These are phyloP conservation scores for Pythium scleroteichum DNA, from an alignment of 352 stramenopile genomes.

Conservation along the genomic window DNA sequence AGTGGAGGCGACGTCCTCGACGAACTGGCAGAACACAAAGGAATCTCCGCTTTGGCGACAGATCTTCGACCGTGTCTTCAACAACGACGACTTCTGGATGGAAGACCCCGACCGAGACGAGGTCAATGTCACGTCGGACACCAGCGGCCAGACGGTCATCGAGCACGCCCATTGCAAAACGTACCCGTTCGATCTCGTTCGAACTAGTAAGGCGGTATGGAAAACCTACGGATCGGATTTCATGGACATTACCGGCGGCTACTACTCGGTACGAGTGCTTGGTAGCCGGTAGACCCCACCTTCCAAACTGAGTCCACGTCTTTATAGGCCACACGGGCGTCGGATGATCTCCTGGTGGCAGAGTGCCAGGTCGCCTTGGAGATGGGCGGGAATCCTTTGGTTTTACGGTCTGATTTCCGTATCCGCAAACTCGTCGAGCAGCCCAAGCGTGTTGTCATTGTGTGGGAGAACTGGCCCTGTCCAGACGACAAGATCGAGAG, in stretches of 20 bases:
- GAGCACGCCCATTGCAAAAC: neutral
- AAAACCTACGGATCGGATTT: neutral
- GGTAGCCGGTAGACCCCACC: too few species aligned
- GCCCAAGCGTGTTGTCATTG: neutral
- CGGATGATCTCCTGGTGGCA: neutral
- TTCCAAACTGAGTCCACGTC: too few species aligned
- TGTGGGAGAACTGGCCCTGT: slow-evolving; percentile 1
- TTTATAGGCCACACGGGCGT: neutral
- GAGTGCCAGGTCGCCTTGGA: neutral
- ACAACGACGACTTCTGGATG: slow-evolving; percentile 11
- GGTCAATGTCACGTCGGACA: neutral
- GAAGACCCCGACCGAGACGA: slow-evolving; percentile 5
- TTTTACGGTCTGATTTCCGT: neutral
- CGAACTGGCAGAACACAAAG: neutral
- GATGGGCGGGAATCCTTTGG: neutral
- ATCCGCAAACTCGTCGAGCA: neutral
- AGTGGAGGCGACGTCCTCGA: neutral
- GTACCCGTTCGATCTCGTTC: neutral
- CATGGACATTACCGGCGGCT: neutral
- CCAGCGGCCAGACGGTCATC: neutral
- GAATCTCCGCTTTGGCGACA: neutral
- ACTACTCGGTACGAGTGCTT: neutral
- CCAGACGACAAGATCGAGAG: neutral
- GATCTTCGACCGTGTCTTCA: slow-evolving; percentile 3
- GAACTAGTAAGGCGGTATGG: neutral